Evolutionary conservation across 2,329 filamentous ascomycete species (phyloP), one percentile per base, ranked within the genome.

Genomic region (Diplodia seriata): DNA sequence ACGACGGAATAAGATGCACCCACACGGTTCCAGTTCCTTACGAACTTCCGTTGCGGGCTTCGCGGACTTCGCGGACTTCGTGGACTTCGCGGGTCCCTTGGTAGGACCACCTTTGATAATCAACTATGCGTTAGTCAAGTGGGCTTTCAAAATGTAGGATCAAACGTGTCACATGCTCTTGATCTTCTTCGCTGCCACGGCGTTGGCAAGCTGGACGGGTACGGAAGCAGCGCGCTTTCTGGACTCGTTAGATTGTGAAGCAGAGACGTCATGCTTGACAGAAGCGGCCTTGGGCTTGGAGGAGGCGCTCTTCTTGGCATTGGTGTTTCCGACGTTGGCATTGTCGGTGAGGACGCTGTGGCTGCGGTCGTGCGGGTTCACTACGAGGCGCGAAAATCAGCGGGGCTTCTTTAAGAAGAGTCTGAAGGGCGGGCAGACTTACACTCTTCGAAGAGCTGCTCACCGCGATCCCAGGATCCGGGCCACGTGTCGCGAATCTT

Each of bases 191-290:
- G 18, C 18, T 0, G 2, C 40, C 6, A 43, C 18, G 7, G 40
- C 4, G 40, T n/a, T 2, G 23, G 23, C 1, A 23, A 23, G 23
- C 23, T 23, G 23, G 23, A 23, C 23, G 23, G 23, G 23, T 23
- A 23, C 23, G 23, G 23, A 23, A 23, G 23, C 23, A 23, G 15
- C 40, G 18, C 18, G 40, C 18, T 43, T 43, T 18, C n/a, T 43
- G 15, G 15, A n/a, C 4, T 18, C 3, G 2, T n/a, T n/a, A 2
- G 18, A 5, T 0, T 8, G 40, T 1, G 8, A 0, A 43, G 15
- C 7, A 43, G 18, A 8, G 40, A 5, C 6, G 40, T 43, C 8
- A 18, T 43, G 7, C 15, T 43, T 43, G 15, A 8, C 40, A 6
- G 40, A 43, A 43, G 40, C 40, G 6, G 40, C 3, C 40, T 43